These are phyloP conservation scores for Sphagnum fallax DNA, from an alignment of 228 moss, liverwort and hornwort genomes.

Conservation along the genomic window DNA sequence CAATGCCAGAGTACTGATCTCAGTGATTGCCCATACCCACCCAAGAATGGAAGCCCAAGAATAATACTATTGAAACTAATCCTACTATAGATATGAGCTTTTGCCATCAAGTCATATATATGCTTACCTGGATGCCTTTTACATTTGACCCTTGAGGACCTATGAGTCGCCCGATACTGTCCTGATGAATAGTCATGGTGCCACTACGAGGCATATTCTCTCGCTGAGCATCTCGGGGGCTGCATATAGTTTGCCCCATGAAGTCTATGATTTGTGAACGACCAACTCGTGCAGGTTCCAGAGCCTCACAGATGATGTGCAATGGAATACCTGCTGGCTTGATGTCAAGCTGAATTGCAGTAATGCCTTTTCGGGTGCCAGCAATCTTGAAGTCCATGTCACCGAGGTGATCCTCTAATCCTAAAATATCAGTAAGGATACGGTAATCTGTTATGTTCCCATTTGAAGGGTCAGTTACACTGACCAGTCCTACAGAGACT, in stretches of 20 bases:
- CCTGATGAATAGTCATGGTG: constrained; percentile 58
- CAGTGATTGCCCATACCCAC: too few species aligned
- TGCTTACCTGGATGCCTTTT: constrained; percentile 67
- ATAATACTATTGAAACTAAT: too few species aligned
- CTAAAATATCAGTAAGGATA: constrained; percentile 89
- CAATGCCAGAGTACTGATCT: too few species aligned
- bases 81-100: too few species aligned
- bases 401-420: constrained; percentile 91
- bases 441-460: constrained; percentile 59
- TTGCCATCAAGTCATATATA: too few species aligned
- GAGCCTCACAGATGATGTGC: constrained; percentile 70
- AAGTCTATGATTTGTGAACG: constrained; percentile 63
- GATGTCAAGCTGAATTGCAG: constrained; percentile 96
- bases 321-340: constrained; percentile 87
- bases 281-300: constrained; percentile 73
- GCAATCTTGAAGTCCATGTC: constrained; percentile 99
- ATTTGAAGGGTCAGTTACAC: constrained; percentile 48
- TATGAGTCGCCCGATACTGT: constrained; percentile 81
- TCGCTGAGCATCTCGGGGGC: constrained; percentile 59
- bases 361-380: constrained; percentile 80
- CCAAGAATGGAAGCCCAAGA: too few species aligned
- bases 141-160: constrained; percentile 86
- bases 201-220: constrained; percentile 83
- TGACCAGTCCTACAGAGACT: constrained; percentile 81
- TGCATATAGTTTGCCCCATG: constrained; percentile 68